These are phyloP conservation scores for Macrophomina pseudophaseolina DNA, from an alignment of 2,329 filamentous ascomycete genomes.

Conservation along the genomic window DNA sequence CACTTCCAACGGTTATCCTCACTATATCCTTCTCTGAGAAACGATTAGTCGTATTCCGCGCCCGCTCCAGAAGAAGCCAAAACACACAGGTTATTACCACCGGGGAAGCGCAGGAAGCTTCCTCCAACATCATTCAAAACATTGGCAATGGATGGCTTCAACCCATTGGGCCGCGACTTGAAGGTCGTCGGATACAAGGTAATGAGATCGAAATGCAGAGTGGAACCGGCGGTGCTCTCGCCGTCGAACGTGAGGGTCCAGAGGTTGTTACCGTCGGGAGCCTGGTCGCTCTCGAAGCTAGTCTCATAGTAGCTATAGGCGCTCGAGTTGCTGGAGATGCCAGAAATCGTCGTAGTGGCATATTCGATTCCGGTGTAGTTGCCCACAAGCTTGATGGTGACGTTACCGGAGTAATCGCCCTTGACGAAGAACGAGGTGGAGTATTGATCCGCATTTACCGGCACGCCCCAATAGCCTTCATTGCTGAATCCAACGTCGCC, in stretches of 20 bases:
- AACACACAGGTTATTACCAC: conserved; percentile 59
- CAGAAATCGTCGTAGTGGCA: conserved; percentile 13
- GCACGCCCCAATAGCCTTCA: conserved; percentile 29
- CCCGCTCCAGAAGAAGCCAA: not conserved
- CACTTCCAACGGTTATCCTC: conserved; percentile 52
- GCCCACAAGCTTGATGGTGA: conserved; percentile 25
- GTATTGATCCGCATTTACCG: conserved; percentile 25
- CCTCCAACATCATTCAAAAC: conserved; percentile 21
- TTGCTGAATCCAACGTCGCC: conserved; percentile 27
- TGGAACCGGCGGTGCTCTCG: not conserved
- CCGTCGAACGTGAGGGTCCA: conserved; percentile 27
- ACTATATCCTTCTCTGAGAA: conserved; percentile 43
- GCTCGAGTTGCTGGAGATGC: not conserved
- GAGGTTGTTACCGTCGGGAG: conserved; percentile 26
- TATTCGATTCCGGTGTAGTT: conserved; percentile 18
- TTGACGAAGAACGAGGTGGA: conserved; percentile 30
- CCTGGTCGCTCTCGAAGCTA: conserved; percentile 14
- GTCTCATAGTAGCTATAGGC: conserved; percentile 14
- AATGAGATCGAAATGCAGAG: conserved; percentile 26
- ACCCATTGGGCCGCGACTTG: conserved; percentile 22
- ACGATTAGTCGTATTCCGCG: not conserved
- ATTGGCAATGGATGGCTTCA: conserved; percentile 21
- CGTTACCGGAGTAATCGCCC: conserved; percentile 38
- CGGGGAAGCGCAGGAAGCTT: conserved; percentile 67
- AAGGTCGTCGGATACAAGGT: conserved; percentile 28